These are phyloP conservation scores for Iris macrosiphon DNA, from an alignment of 106 monocot genomes.

Conservation along the genomic window DNA sequence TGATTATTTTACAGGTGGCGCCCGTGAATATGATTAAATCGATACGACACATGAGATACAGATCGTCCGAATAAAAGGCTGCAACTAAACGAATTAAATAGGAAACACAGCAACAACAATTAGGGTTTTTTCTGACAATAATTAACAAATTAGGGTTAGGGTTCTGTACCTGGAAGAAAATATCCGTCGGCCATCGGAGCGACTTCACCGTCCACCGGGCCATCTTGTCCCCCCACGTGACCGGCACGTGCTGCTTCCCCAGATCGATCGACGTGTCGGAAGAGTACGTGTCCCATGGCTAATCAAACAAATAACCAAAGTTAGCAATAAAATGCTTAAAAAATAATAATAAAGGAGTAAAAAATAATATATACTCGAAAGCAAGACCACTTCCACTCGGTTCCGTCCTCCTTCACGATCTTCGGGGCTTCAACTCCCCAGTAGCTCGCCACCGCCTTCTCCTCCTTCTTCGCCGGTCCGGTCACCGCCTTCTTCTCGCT, in stretches of 20 bases:
- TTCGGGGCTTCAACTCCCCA: conserved; percentile 56
- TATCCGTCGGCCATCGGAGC: conserved; percentile 49
- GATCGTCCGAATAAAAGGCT: too few relatives aligned
- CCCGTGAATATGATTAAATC: too few relatives aligned
- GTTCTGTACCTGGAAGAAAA: conserved; percentile 64
- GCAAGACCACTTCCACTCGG: conserved; percentile 77
- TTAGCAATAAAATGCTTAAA: neutral
- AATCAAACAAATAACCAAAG: too few relatives aligned
- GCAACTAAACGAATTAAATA: too few relatives aligned
- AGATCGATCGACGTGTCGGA: conserved; percentile 42
- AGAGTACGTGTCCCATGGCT: conserved; percentile 61
- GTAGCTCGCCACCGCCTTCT: conserved; percentile 42
- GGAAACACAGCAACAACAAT: too few relatives aligned
- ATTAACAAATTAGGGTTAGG: neutral
- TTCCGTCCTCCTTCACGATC: conserved; percentile 56
- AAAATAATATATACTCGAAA: conserved; percentile 33
- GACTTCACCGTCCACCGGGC: conserved; percentile 57
- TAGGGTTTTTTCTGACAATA: neutral
- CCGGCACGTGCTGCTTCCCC: conserved; percentile 50
- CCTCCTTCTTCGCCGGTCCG: conserved; percentile 2
- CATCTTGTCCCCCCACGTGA: conserved; percentile 43
- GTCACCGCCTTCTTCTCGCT: neutral
- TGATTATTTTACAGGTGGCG: too few relatives aligned
- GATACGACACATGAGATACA: too few relatives aligned
- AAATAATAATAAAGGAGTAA: neutral